Evolutionary conservation across 345 rosid genomes (phyloP), one percentile per base, ranked within the genome.

Genomic region (Geranium brycei): DNA sequence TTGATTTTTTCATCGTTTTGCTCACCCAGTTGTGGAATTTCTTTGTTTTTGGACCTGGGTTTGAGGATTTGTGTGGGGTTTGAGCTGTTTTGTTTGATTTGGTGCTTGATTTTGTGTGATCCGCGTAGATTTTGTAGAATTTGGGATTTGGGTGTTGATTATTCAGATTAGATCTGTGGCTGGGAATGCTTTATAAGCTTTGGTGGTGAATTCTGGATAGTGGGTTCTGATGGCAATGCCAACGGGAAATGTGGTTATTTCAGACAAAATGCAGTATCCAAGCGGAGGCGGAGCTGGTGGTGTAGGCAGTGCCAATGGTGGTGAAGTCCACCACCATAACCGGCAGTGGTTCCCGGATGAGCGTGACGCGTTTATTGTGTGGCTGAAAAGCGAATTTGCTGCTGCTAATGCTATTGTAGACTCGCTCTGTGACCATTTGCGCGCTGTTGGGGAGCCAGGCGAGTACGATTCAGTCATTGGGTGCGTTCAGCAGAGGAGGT

Each of bases 351-450:
- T 82, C 63, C 80, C 76, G 0, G 97, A 86, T 58, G 96, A 83
- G 78, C 75, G 95, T 16, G 99, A 93, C 40, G 83, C 76, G 61
- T 88, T 93, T 51, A 87, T 91, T 65, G 78, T 83, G 11, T 93
- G 99, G 99, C 63, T 93, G 62, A 82, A 92, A 12, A 81, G 89
- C 58, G 97, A 93, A 73, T 91, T 93, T 6, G 97, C 97, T 1
- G 96, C 99, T 0, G 91, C 99, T 63, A 93, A 93, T 64, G 91
- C 96, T 6, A 91, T 90, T 4, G 87, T 93, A 47, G 92, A 90
- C 69, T 74, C 81, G 8, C 83, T 93, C 17, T 83, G 89, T 59
- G 80, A 84, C 4, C 97, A 93, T 70, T 66, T 93, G 60, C 67
- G 78, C 8, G 66, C 81, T 0, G 73, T 84, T 2, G 91, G 96